Conservation (phyloP, 768 basidiomycete genomes). For the Tephrocybe sp. region DNA sequence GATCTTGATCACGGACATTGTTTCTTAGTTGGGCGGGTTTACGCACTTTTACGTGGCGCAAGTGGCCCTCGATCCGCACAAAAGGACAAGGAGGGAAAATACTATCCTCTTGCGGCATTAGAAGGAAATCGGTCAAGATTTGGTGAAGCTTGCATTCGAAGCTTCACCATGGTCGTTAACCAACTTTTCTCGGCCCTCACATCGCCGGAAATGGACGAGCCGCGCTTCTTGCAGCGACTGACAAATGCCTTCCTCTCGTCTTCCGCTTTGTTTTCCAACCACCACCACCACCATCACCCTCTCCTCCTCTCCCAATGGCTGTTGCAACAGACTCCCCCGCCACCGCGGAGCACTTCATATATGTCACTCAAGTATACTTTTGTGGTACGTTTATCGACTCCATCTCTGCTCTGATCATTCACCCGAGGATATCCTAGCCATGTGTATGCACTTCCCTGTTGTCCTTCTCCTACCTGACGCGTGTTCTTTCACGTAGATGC, state of each 20-base stretch:
- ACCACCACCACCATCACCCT: constrained; percentile 27
- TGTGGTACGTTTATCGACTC: constrained; percentile 59
- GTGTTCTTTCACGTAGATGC: constrained; percentile 50
- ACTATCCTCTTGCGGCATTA: constrained; percentile 11
- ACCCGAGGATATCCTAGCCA: constrained; percentile 46
- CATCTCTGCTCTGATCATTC: constrained; percentile 22
- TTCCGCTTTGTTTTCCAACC: constrained; percentile 35
- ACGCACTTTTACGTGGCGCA: constrained; percentile 15
- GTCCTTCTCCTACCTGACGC: constrained; percentile 26
- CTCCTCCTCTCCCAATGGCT: constrained; percentile 25
- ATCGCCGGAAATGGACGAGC: constrained; percentile 27
- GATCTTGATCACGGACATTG: constrained; percentile 11
- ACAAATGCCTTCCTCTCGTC: constrained; percentile 39
- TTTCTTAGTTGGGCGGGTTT: neutral
- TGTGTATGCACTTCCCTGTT: constrained; percentile 50
- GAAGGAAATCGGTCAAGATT: constrained; percentile 15
- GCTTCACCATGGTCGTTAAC: constrained; percentile 15
- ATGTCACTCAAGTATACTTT: constrained; percentile 80
- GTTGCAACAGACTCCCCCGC: constrained; percentile 37
- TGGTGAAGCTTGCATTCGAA: constrained; percentile 12
- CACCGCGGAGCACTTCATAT: constrained; percentile 74
- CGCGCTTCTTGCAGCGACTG: constrained; percentile 45
- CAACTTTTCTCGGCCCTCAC: constrained; percentile 14
- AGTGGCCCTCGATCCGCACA: neutral
- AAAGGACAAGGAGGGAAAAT: constrained; percentile 11